phyloP scores from a whole-genome alignment of 2,329 filamentous ascomycete species.

The Aspergillus sp. region DNA sequence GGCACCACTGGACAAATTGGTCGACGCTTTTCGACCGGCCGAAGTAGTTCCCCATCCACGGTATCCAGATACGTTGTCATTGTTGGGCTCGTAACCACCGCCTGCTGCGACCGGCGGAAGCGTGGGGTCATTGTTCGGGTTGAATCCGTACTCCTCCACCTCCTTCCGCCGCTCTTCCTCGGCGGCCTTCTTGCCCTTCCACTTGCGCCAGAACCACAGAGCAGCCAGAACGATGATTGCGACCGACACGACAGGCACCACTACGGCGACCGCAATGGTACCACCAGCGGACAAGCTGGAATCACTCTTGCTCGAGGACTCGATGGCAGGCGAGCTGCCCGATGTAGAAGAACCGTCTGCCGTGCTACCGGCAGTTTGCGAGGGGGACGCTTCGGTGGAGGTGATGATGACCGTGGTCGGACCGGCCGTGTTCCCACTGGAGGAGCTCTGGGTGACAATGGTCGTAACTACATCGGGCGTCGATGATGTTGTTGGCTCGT shows the following conservation, averaged over 20 bases:
- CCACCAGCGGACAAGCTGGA: conserved; percentile 45
- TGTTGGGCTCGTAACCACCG: conserved; percentile 58
- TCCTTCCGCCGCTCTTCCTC: conserved; percentile 90
- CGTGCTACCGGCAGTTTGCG: conserved; percentile 5
- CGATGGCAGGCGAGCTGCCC: conserved; percentile 18
- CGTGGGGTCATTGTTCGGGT: conserved; percentile 91
- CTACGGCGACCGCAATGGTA: conserved; percentile 85
- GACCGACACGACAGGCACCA: conserved; percentile 85
- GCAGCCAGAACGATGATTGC: conserved; percentile 69
- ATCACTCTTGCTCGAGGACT: conserved; percentile 18
- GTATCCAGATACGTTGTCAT: conserved; percentile 68
- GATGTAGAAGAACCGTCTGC: conserved; percentile 19
- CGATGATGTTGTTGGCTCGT: conserved; percentile 11
- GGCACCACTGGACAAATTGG: conserved; percentile 72
- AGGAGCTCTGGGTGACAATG: conserved; percentile 1
- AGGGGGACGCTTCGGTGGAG: conserved; percentile 6
- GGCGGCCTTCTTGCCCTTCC: conserved; percentile 74
- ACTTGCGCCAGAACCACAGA: conserved; percentile 80
- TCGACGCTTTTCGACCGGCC: conserved; percentile 76
- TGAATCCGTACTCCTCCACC: conserved; percentile 94
- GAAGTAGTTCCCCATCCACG: conserved; percentile 85
- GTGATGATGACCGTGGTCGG: conserved; percentile 20
- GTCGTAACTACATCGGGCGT: conserved; percentile 15
- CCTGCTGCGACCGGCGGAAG: conserved; percentile 53
- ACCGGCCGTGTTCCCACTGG: neutral